A percentile compares a stretch with the other conserved stretches of the same genome.
Conservation (phyloP, 176 grass and related monocot species). For the Triticum monococcum region DNA sequence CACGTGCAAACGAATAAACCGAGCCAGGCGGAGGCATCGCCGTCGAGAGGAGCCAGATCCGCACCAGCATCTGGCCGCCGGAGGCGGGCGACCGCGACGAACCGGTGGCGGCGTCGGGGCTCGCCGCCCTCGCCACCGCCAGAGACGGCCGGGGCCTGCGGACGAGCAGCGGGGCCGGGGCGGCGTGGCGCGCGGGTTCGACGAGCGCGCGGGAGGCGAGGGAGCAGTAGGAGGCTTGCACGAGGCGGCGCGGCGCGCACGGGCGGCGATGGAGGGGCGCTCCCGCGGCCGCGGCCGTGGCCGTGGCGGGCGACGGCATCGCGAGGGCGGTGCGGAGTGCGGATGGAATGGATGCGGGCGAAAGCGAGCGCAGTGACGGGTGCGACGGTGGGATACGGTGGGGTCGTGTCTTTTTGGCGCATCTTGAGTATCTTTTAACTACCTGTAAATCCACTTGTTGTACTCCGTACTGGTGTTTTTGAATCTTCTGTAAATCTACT, state of each 20-base stretch:
- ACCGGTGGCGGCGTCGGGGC: conserved; percentile 37
- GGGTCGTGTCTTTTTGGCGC: background rate
- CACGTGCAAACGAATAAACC: conserved; percentile 27
- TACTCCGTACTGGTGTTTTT: background rate
- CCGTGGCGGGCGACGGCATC: conserved; percentile 42
- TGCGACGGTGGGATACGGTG: conserved; percentile 36
- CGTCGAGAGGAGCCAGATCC: conserved; percentile 23
- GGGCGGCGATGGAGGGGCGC: conserved; percentile 22
- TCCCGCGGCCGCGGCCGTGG: conserved; percentile 17
- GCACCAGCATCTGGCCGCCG: conserved; percentile 87
- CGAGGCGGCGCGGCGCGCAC: background rate
- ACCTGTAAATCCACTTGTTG: background rate
- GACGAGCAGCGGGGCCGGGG: background rate
- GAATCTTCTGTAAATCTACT: background rate
- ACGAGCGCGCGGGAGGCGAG: conserved; percentile 3
- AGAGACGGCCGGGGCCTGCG: conserved; percentile 16
- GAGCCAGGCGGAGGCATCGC: background rate
- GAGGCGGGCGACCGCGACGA: conserved; percentile 36
- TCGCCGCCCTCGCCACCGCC: conserved; percentile 38
- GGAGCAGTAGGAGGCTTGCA: background rate
- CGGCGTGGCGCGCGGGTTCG: conserved; percentile 13
- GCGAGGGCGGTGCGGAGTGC: conserved; percentile 14
- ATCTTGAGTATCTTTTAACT: background rate
- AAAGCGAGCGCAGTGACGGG: conserved; percentile 44
- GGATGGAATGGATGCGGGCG: conserved; percentile 20